Conservation (phyloP, 768 basidiomycete genomes). For the Kwoniella dejecticola region DNA sequence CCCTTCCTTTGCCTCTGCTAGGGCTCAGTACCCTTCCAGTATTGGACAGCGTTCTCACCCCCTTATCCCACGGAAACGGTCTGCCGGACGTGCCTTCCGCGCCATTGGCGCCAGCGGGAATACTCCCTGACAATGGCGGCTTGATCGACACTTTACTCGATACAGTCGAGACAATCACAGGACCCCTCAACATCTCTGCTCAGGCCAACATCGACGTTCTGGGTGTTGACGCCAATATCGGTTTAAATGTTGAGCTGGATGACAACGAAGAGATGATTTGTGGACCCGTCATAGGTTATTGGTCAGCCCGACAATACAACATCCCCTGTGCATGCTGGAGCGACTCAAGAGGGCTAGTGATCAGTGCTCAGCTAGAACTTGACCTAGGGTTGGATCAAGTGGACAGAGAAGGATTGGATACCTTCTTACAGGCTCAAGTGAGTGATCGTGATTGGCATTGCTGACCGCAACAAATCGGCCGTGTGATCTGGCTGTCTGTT, state of each 20-base stretch:
- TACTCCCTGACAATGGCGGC: not conserved
- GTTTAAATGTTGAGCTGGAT: slow-evolving; percentile 15
- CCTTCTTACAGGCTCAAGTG: slow-evolving; percentile 17
- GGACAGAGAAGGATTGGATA: slow-evolving; percentile 10
- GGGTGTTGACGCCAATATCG: slow-evolving; percentile 4
- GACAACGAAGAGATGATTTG: slow-evolving; percentile 14
- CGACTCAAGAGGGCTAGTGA: slow-evolving; percentile 9
- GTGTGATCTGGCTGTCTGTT: too few species aligned
- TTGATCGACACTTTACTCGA: slow-evolving; percentile 5
- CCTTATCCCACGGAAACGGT: not conserved
- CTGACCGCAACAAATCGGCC: too few species aligned
- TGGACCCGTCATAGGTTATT: slow-evolving; percentile 11
- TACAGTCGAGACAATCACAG: slow-evolving; percentile 10
- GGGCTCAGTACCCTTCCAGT: not conserved
- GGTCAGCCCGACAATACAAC: slow-evolving; percentile 5
- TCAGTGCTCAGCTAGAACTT: slow-evolving; percentile 13
- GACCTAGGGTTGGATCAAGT: slow-evolving; percentile 18
- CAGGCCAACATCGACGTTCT: slow-evolving; percentile 1
- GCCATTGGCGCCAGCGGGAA: too few species aligned
- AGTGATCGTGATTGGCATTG: too few species aligned
- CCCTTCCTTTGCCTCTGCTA: slow-evolving; percentile 10
- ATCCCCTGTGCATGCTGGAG: slow-evolving; percentile 16
- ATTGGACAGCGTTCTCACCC: slow-evolving; percentile 1
- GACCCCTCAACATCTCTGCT: slow-evolving; percentile 11
- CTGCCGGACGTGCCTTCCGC: not conserved